Conservation (phyloP, 1,284 basidiomycete species). For the Caloboletus firmus region DNA sequence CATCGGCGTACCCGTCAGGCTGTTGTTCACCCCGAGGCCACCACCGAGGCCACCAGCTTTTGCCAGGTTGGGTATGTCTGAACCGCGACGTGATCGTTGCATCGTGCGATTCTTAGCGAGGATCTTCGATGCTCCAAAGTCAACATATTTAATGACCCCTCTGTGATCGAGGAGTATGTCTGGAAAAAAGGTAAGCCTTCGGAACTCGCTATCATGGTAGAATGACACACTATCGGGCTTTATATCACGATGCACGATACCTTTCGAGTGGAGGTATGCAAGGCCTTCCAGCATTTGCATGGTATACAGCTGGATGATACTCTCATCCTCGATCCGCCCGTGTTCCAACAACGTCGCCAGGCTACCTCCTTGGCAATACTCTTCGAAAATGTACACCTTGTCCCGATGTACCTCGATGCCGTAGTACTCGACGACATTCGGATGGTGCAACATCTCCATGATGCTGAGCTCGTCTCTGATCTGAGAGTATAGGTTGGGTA, state of each 20-base stretch:
- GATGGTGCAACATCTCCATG: slow-evolving; percentile 98
- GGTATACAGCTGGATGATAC: slow-evolving; percentile 93
- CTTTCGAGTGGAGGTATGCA: slow-evolving; percentile 89
- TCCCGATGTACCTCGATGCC: slow-evolving; percentile 99
- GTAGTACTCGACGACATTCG: slow-evolving; percentile 98
- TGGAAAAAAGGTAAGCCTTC: slow-evolving; percentile 36
- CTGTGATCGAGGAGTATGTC: slow-evolving; percentile 94
- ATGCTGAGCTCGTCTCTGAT: slow-evolving; percentile 97
- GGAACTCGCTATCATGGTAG: slow-evolving; percentile 3
- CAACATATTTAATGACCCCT: slow-evolving; percentile 96
- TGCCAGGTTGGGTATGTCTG: slow-evolving; percentile 37
- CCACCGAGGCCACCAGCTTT: slow-evolving; percentile 37
- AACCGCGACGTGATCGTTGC: slow-evolving; percentile 65
- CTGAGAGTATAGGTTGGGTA: slow-evolving; percentile 85
- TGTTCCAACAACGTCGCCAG: slow-evolving; percentile 89
- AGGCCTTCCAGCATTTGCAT: slow-evolving; percentile 97
- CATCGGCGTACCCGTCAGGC: slow-evolving; percentile 97
- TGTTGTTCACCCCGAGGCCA: slow-evolving; percentile 61
- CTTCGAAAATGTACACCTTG: slow-evolving; percentile 99
- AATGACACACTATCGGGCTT: slow-evolving; percentile 93
- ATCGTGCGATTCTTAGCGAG: slow-evolving; percentile 91
- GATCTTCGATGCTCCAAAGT: slow-evolving; percentile 98
- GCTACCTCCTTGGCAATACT: slow-evolving; percentile 97
- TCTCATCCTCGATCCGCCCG: slow-evolving; percentile 96
- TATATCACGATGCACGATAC: slow-evolving; percentile 95